Evolutionary conservation across 2,329 filamentous ascomycete species (phyloP).

Genomic region (Botryotinia calthae): DNA sequence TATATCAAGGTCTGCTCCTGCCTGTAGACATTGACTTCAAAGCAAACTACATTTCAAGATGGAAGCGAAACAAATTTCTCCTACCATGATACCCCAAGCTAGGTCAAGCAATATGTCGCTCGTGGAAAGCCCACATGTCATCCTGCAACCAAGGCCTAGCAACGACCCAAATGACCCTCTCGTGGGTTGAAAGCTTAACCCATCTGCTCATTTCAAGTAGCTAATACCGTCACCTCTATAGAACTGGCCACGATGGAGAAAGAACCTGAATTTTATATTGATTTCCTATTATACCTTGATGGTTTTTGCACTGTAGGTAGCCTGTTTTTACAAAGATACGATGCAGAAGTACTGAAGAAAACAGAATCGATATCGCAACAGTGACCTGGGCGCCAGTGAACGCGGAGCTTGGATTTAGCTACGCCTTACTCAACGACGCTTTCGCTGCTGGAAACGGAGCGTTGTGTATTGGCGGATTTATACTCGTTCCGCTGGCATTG

Average conservation of each 20-base stretch:
- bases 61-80: background rate
- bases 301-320: background rate
- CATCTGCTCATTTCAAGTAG: fast-evolving
- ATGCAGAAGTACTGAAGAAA: background rate
- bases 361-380: background rate
- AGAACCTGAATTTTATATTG: background rate
- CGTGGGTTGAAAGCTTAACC: background rate
- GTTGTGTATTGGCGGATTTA: background rate
- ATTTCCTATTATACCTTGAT: background rate
- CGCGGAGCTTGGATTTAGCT: background rate
- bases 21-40: background rate
- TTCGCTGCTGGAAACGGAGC: background rate
- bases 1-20: background rate
- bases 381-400: background rate
- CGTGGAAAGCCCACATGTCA: background rate
- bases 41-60: background rate
- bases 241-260: background rate
- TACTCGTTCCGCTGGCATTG: background rate
- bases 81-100: background rate
- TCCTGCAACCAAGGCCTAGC: background rate
- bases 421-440: background rate
- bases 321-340: background rate
- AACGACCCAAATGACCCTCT: background rate
- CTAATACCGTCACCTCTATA: background rate
- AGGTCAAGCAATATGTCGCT: background rate